These are phyloP conservation scores for Aspergillus brasiliensis DNA, from an alignment of 2,329 filamentous ascomycete genomes.

Conservation along the genomic window DNA sequence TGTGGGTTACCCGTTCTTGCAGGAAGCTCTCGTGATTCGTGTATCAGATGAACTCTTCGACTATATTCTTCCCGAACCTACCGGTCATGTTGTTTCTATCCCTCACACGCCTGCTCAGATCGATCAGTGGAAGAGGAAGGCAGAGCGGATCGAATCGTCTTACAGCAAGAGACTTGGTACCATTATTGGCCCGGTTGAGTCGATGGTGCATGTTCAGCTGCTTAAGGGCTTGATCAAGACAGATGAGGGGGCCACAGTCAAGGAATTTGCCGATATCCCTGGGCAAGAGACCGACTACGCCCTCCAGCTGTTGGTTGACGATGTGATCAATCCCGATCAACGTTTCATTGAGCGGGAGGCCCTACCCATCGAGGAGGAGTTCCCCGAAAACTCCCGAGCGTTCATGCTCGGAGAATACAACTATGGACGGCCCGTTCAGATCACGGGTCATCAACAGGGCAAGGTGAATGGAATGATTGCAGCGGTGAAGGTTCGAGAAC, in stretches of 20 bases:
- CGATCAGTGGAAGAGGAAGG: slow-evolving; percentile 80
- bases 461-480: slow-evolving; percentile 81
- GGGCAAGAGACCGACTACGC: slow-evolving; percentile 89
- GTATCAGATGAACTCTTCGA: slow-evolving; percentile 94
- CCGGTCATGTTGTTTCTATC: slow-evolving; percentile 64
- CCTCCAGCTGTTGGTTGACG: slow-evolving; percentile 86
- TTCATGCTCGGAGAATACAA: slow-evolving; percentile 95
- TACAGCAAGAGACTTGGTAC: slow-evolving; percentile 93
- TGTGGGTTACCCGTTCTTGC: slow-evolving; percentile 92
- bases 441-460: slow-evolving; percentile 71
- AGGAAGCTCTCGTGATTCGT: slow-evolving; percentile 85
- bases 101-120: slow-evolving; percentile 77
- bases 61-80: slow-evolving; percentile 71
- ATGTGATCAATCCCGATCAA: slow-evolving; percentile 86
- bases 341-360: slow-evolving; percentile 89
- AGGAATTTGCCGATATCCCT: slow-evolving; percentile 85
- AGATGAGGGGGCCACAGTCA: slow-evolving; percentile 85
- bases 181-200: slow-evolving; percentile 82
- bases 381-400: slow-evolving; percentile 76
- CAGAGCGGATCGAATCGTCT: slow-evolving; percentile 76
- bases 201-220: slow-evolving; percentile 89
- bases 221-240: slow-evolving; percentile 88
- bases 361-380: slow-evolving; percentile 88
- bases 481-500: slow-evolving; percentile 69
- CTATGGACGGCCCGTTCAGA: slow-evolving; percentile 86